Conservation (phyloP, 2,329 filamentous ascomycete species). For the Fusarium neocosmosporiellum region DNA sequence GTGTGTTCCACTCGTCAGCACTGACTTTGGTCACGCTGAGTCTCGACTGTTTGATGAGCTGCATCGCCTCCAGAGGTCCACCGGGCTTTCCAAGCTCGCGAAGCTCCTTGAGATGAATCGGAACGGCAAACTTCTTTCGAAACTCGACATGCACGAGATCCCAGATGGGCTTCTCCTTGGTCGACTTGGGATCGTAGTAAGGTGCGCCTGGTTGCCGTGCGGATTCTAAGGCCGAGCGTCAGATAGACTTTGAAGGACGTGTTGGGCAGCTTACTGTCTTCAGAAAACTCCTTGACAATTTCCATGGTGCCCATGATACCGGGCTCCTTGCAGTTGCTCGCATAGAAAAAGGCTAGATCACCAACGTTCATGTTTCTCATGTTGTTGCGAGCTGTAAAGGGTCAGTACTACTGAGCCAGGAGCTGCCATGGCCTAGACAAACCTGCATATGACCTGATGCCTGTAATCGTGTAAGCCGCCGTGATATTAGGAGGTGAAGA, state of each 20-base stretch:
- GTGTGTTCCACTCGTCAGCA: slow-evolving; percentile 71
- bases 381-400: slow-evolving; percentile 78
- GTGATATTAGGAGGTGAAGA: fast-evolving
- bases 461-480: slow-evolving; percentile 42
- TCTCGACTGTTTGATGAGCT: slow-evolving; percentile 84
- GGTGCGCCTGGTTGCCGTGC: slow-evolving; percentile 57
- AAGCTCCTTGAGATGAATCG: slow-evolving; percentile 78
- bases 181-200: slow-evolving; percentile 86
- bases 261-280: slow-evolving; percentile 70
- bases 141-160: slow-evolving; percentile 90
- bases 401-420: not conserved
- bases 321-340: slow-evolving; percentile 90
- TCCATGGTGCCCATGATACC: slow-evolving; percentile 91
- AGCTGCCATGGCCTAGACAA: fast-evolving
- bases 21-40: slow-evolving; percentile 82
- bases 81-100: slow-evolving; percentile 69
- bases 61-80: slow-evolving; percentile 76
- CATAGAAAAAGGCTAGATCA: slow-evolving; percentile 96
- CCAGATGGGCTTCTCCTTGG: slow-evolving; percentile 71
- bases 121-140: slow-evolving; percentile 80
- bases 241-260: fast-evolving
- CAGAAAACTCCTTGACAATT: slow-evolving; percentile 84
- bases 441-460: slow-evolving; percentile 63
- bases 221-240: slow-evolving; percentile 39
- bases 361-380: slow-evolving; percentile 91